Percentiles rank a stretch among this genome's conserved stretches.
phyloP scores from a whole-genome alignment of 2,329 filamentous ascomycete species.

The Aureobasidium sp. region DNA sequence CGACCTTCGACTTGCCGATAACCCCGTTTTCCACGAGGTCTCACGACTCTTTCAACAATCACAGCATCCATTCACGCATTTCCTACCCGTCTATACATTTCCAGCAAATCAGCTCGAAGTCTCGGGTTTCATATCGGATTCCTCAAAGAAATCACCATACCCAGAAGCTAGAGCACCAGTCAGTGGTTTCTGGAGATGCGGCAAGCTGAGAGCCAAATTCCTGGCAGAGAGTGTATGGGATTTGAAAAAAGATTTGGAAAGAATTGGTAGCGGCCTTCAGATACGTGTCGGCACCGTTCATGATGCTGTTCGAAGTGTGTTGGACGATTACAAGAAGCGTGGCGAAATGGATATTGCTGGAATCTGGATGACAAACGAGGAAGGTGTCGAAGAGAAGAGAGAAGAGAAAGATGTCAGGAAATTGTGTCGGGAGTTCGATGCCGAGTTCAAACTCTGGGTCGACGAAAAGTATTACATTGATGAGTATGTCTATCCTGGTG shows the following conservation, averaged over 20 bases:
- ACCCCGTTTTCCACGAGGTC: constrained; percentile 60
- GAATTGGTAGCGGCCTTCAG: constrained; percentile 53
- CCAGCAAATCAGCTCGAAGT: constrained; percentile 65
- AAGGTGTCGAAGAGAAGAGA: constrained; percentile 59
- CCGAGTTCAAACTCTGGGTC: constrained; percentile 58
- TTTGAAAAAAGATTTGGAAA: constrained; percentile 56
- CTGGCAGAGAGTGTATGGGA: constrained; percentile 67
- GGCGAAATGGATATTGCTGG: constrained; percentile 46
- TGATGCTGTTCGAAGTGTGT: constrained; percentile 53
- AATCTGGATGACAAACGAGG: constrained; percentile 69
- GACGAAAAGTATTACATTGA: constrained; percentile 77
- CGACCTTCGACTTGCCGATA: constrained; percentile 67
- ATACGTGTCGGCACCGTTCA: constrained; percentile 56
- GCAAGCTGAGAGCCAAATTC: constrained; percentile 65
- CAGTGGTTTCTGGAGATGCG: constrained; percentile 65
- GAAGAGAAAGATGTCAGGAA: constrained; percentile 54
- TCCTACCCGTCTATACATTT: constrained; percentile 66
- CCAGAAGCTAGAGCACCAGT: constrained; percentile 60
- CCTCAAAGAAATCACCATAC: constrained; percentile 52
- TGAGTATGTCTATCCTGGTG: constrained; percentile 61
- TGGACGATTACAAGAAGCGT: constrained; percentile 40
- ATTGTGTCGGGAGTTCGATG: constrained; percentile 46
- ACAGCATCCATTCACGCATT: constrained; percentile 49
- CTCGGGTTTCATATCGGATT: constrained; percentile 59
- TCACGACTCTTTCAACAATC: constrained; percentile 42